Base-by-base conservation (phyloP, 495 filamentous ascomycete genomes). In the Jackrogersella minutella region DNA sequence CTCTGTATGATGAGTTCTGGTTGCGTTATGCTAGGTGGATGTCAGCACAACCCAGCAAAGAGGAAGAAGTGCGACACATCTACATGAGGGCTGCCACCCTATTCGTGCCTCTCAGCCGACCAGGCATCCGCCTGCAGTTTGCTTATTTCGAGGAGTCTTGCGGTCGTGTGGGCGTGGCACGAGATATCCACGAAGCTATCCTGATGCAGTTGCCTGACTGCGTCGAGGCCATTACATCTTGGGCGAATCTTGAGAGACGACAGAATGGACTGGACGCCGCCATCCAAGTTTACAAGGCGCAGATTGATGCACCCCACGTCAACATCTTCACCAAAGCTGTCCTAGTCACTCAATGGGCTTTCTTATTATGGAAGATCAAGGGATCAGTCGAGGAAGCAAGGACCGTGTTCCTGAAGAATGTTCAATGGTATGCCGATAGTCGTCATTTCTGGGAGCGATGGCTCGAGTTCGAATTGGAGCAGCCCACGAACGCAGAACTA, bases 1-100 rank as follows among this genome's bases (percentile, higher is more conserved):
- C 95, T 36, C 88, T 95, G 70, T 97, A 98, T 65, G 93, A 97
- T 46, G 93, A 98, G 71, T 97, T 99, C 77, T 99, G 95, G 95
- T 85, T 96, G 58, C 88, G 95, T 1, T 99, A 97, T 78, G 93
- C 91, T n/a, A 84, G 96, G 13, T 99, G 95, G 95, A 97, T 99
- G 93, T 82, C 83, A 66, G 88, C 87, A 2, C 92, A 97, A 70
- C 69, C 84, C 0, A 86, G 82, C 46, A 97, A 97, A 74, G 87
- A 92, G 57, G 92, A 97, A 70, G 96, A 99, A 72, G 91, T 95
- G 2, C 89, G 96, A 21, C 92, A 90, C 74, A 93, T 99, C 67
- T 98, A 97, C 68, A 90, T 95, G 75, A 88, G 93, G 54, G 96
- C 93, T 9, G 87, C 88, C 64, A 91, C 84, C 57, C 74, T 97